Evolutionary conservation across 2,329 filamentous ascomycete genomes (phyloP), one percentile per base, ranked within the genome.

Genomic region (Myriosclerotinia curreyana): DNA sequence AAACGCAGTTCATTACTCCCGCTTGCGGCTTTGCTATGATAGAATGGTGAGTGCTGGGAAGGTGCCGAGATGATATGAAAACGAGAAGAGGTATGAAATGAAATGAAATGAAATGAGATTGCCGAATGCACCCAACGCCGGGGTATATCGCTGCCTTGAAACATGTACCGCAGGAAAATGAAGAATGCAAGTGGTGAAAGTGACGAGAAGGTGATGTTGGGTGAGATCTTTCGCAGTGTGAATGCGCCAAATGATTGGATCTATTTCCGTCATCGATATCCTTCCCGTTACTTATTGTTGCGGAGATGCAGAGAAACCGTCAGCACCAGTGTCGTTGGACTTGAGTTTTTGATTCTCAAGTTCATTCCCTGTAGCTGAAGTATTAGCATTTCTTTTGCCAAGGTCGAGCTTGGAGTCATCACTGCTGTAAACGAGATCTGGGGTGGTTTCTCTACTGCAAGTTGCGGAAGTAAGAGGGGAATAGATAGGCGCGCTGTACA

Each of bases 81-180:
- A 31, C 4, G 11, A 53, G 36, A 8, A 22, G 20, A 5, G 34
- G 11, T 8, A 53, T 2, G 28, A 4, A n/a, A n/a, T n/a, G n/a
- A n/a, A n/a, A n/a, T n/a, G n/a, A n/a, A n/a, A 15, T 20, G 6
- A 51, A 51, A 9, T 34, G 28, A 31, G 28, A 31, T 31, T 31
- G 5, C 42, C 25, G 20, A 46, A 58, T 36, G 40, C 14, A 22
- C 42, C 28, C 14, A 36, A 48, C 54, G 42, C 54, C 42, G 54
- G 54, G 54, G 54, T 58, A 58, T 58, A 48, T 58, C 12, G 40
- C 54, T 9, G 42, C 36, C 12, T 42, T 42, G 22, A 14, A 11
- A 48, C 46, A 46, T 3, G 48, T 11, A n/a, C 7, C 22, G 42
- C 14, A 48, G 20, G 28, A 14, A 22, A 58, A 48, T 48, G 12